These are phyloP conservation scores for Teratosphaeriaceae sp. DNA, from an alignment of 2,329 filamentous ascomycete species.

Conservation along the genomic window DNA sequence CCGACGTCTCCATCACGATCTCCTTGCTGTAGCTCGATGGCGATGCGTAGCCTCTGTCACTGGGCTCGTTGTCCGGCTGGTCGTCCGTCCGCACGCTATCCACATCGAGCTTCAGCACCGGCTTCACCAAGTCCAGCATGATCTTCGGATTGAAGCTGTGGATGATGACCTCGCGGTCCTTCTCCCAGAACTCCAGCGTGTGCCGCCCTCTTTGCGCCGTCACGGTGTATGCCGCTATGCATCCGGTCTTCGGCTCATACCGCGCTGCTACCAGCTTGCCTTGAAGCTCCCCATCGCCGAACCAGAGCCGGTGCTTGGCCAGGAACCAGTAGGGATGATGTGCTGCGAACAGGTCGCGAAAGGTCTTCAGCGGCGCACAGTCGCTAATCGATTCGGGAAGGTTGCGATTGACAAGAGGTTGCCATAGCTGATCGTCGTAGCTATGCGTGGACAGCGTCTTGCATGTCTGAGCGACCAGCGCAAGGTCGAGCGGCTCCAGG, in stretches of 20 bases:
- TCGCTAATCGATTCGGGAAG: conserved; percentile 52
- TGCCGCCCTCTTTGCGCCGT: conserved; percentile 56
- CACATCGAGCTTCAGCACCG: conserved; percentile 47
- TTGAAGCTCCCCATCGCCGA: conserved; percentile 64
- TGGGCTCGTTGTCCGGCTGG: conserved; percentile 14
- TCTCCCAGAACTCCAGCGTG: conserved; percentile 57
- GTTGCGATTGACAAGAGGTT: conserved; percentile 59
- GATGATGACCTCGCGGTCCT: conserved; percentile 59
- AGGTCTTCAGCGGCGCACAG: conserved; percentile 56
- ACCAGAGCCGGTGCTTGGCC: conserved; percentile 75
- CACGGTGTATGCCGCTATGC: conserved; percentile 75
- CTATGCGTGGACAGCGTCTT: conserved; percentile 52
- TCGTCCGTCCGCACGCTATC: conserved; percentile 18
- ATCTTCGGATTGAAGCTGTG: conserved; percentile 66
- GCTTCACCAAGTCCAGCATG: conserved; percentile 66
- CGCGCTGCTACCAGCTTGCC: conserved; percentile 71
- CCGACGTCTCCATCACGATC: conserved; percentile 42
- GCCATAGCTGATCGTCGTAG: conserved; percentile 65
- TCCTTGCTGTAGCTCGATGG: conserved; percentile 42
- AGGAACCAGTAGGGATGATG: conserved; percentile 85
- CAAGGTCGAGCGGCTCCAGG: conserved; percentile 59
- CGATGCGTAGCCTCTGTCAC: conserved; percentile 12
- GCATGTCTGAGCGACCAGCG: conserved; percentile 54
- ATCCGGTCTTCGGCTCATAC: conserved; percentile 65
- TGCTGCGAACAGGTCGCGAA: conserved; percentile 63